A percentile compares a stretch with the other conserved stretches of the same genome.
These are phyloP conservation scores for Bruguiera hainesii DNA, from an alignment of 441 rosid species.

Conservation along the genomic window DNA sequence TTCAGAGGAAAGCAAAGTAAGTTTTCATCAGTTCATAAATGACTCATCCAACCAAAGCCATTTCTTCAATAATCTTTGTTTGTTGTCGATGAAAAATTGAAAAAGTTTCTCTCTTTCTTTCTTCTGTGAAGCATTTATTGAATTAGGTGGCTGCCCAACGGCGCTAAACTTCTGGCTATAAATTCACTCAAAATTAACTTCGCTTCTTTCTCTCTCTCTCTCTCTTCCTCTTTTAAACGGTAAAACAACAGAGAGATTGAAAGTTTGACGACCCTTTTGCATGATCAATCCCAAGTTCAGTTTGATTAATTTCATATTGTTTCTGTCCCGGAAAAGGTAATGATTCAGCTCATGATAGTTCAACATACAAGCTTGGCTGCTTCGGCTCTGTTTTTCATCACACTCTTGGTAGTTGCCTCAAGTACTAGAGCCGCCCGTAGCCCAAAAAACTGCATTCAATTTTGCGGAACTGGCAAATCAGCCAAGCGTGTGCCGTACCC, in stretches of 20 bases:
- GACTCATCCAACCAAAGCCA: not conserved
- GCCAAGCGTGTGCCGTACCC: slow-evolving; percentile 40
- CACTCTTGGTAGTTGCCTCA: slow-evolving; percentile 10
- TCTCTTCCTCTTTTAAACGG: not conserved
- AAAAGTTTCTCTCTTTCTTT: slow-evolving; percentile 1
- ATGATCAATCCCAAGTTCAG: not conserved
- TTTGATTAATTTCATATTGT: not conserved
- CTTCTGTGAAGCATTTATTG: slow-evolving; percentile 40
- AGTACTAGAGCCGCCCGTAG: slow-evolving; percentile 15
- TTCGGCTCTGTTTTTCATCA: slow-evolving; percentile 1
- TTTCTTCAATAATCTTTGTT: not conserved
- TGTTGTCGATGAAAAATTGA: not conserved
- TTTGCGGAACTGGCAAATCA: slow-evolving; percentile 34
- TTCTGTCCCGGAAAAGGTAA: slow-evolving; percentile 19
- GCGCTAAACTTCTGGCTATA: slow-evolving; percentile 16
- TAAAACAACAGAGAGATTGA: slow-evolving; percentile 13
- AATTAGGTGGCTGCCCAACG: slow-evolving; percentile 45
- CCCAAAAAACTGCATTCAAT: not conserved
- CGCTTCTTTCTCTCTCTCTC: not conserved
- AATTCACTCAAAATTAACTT: not conserved
- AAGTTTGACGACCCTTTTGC: slow-evolving; percentile 6
- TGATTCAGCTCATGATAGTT: slow-evolving; percentile 29
- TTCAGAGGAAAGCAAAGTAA: not conserved
- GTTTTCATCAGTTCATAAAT: not conserved
- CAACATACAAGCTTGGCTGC: slow-evolving; percentile 18